Evolutionary conservation across 2,329 filamentous ascomycete genomes (phyloP).

Genomic region (Xylariaceae sp.): DNA sequence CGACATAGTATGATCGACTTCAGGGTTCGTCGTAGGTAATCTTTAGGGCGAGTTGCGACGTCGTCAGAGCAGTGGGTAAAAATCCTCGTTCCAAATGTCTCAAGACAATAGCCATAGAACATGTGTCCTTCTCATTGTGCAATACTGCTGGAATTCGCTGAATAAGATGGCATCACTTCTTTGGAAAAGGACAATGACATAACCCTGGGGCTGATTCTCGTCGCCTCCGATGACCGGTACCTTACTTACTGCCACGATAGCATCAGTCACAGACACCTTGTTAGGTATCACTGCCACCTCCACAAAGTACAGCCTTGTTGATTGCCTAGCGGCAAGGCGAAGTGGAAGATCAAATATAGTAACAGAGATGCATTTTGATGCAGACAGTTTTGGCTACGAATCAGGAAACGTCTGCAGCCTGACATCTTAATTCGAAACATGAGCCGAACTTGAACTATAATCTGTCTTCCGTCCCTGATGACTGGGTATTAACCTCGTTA

Average conservation of each 20-base stretch:
- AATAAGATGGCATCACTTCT: background rate
- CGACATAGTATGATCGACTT: no score
- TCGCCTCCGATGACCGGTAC: slow-evolving; percentile 17
- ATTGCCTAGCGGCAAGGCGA: slow-evolving; percentile 16
- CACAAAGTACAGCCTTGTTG: slow-evolving; percentile 13
- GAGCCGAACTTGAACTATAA: slow-evolving; percentile 11
- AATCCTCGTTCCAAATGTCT: no score
- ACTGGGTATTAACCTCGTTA: background rate
- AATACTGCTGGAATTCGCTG: background rate
- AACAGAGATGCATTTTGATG: background rate
- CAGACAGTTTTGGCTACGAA: slow-evolving; percentile 4
- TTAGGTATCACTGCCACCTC: slow-evolving; percentile 1
- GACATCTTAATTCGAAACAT: background rate
- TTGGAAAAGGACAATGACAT: background rate
- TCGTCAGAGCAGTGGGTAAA: no score
- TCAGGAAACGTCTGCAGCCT: slow-evolving; percentile 2
- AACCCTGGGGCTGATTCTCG: background rate
- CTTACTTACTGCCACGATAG: slow-evolving; percentile 12
- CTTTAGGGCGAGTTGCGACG: no score
- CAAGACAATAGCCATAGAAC: no score
- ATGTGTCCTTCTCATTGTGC: background rate
- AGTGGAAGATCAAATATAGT: slow-evolving; percentile 18
- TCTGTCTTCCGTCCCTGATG: background rate
- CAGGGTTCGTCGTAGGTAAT: no score
- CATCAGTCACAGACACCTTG: background rate